Evolutionary conservation across 2,329 filamentous ascomycete species (phyloP), one percentile per base, ranked within the genome.

Genomic region (Chrysoporthe cubensis): DNA sequence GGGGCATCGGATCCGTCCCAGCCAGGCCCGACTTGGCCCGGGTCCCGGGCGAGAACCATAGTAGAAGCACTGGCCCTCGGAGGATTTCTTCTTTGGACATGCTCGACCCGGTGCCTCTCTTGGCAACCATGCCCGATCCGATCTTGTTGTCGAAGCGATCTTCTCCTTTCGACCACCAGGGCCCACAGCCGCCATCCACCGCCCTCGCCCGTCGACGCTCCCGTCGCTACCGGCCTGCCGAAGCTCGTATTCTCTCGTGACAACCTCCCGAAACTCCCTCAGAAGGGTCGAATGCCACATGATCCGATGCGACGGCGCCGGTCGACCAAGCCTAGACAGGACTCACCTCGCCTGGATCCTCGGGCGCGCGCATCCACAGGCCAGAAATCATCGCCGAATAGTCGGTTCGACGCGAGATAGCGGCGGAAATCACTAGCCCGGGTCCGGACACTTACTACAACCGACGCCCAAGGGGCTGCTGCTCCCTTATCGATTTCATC

Each of bases 41-140:
- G 26, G 3, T 32, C 50, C 50, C 50, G 50, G 26, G 32, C 50
- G 16, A 14, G 50, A 32, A 54, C 11, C 32, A 54, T 11, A 26
- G 13, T 14, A 54, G 13, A 54, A 34, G 11, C 50, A 34, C 26
- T 16, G 50, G 50, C 50, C 50, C 16, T 14, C 50, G 50, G 50
- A 32, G 50, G 50, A 54, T 60, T 60, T 60, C 37, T 43, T 26
- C 50, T 16, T 43, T 66, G n/a, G 48, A 48, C 40, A 8, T n/a
- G 26, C 7, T 40, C n/a, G 9, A 62, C 48, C 60, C 56, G 9
- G 26, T 37, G 18, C 5, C 61, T 18, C 8, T 56, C 57, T 65
- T 56, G 62, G 56, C 66, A 48, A 59, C 66, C 32, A 44, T 65
- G 58, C 66, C 66, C 57, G 26, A 65, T 65, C 21, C 18, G 66